These are phyloP conservation scores for Lithocarpus polystachyus DNA, from an alignment of 306 rosid genomes.

Conservation along the genomic window DNA sequence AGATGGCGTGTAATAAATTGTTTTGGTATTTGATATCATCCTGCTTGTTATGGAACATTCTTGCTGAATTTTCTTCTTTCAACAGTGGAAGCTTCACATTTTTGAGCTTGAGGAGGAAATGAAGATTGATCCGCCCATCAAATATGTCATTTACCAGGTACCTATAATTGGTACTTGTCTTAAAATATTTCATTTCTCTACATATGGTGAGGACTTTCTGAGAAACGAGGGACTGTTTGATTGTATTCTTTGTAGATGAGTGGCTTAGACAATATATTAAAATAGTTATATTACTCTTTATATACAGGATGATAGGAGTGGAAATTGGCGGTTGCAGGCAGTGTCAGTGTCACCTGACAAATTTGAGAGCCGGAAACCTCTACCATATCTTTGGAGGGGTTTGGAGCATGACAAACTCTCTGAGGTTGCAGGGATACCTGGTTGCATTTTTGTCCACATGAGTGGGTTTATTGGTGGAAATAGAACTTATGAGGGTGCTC, in stretches of 20 bases:
- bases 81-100: constrained; percentile 59
- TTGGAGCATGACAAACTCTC: constrained; percentile 54
- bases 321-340: constrained; percentile 58
- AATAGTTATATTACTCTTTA: neutral
- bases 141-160: constrained; percentile 56
- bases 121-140: constrained; percentile 50
- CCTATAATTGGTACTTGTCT: constrained; percentile 1
- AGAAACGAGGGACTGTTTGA: no score
- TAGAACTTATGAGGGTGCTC: constrained; percentile 44
- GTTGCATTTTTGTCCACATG: constrained; percentile 56
- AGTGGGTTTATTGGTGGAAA: constrained; percentile 67
- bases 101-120: constrained; percentile 67
- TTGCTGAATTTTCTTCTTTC: neutral
- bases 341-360: constrained; percentile 43
- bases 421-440: constrained; percentile 49
- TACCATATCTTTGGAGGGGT: constrained; percentile 53
- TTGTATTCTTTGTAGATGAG: no score
- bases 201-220: no score
- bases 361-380: constrained; percentile 54
- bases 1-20: no score
- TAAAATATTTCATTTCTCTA: neutral
- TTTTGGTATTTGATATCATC: neutral
- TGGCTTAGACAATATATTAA: neutral
- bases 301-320: constrained; percentile 51
- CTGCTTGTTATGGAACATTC: neutral